Evolutionary conservation across 2,329 filamentous ascomycete genomes (phyloP).

Genomic region (Cytospora piceicola): DNA sequence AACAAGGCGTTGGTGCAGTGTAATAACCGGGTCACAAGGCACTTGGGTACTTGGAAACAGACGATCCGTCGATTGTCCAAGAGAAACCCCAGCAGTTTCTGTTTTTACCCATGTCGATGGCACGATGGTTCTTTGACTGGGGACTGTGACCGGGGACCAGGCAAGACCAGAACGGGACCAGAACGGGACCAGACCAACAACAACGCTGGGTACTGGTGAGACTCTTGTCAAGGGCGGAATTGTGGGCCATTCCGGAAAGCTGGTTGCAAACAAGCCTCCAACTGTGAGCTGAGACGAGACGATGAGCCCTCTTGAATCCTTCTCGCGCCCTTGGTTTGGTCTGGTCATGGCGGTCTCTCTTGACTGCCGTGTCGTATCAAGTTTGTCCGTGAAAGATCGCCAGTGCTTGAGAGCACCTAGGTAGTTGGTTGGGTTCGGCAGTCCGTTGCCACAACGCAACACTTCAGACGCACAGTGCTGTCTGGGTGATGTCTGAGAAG

Average conservation of each 20-base stretch:
- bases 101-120: constrained; percentile 30
- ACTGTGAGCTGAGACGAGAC: constrained; percentile 21
- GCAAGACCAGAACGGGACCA: constrained; percentile 12
- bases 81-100: constrained; percentile 28
- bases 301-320: constrained; percentile 10
- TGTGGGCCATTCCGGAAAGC: constrained; percentile 24
- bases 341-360: background rate
- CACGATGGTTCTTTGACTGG: constrained; percentile 12
- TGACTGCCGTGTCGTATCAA: background rate
- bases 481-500: constrained; percentile 22
- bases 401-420: background rate
- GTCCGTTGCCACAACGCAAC: constrained; percentile 12
- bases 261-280: constrained; percentile 17
- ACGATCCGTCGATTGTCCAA: constrained; percentile 29
- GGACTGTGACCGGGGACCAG: constrained; percentile 12
- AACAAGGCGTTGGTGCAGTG: constrained; percentile 27
- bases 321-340: background rate
- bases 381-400: background rate
- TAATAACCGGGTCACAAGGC: constrained; percentile 11
- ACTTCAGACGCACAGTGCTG: constrained; percentile 17
- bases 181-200: constrained; percentile 20
- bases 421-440: constrained; percentile 14
- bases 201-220: constrained; percentile 15
- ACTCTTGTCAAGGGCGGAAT: constrained; percentile 21
- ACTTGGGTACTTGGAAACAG: constrained; percentile 13